A percentile compares a stretch with the other conserved stretches of the same genome.
Conservation (phyloP, 2,329 filamentous ascomycete species). For the Phaeomoniella chlamydospora region DNA sequence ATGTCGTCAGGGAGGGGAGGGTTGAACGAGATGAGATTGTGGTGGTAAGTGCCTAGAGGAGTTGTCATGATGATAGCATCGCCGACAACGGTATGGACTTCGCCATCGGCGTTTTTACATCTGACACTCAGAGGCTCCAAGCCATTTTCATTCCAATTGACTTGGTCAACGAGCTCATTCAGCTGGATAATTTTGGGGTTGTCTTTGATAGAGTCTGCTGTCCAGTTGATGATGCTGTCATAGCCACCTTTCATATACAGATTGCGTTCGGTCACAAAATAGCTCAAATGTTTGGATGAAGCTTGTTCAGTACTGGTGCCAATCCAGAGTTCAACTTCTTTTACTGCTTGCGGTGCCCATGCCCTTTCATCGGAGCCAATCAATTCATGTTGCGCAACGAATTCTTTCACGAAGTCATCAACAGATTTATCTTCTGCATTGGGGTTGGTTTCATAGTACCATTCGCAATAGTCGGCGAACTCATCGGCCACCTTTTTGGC, state of each 20-base stretch:
- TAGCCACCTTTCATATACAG: slow-evolving; percentile 32
- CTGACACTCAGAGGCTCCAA: not conserved
- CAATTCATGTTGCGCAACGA: slow-evolving; percentile 24
- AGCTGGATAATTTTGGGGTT: slow-evolving; percentile 20
- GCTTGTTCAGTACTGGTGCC: slow-evolving; percentile 26
- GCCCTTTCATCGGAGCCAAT: slow-evolving; percentile 25
- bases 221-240: slow-evolving; percentile 27
- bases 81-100: slow-evolving; percentile 14
- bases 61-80: slow-evolving; percentile 25
- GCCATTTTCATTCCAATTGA: slow-evolving; percentile 20
- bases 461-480: slow-evolving; percentile 26
- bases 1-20: slow-evolving; percentile 22
- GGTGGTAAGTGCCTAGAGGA: slow-evolving; percentile 23
- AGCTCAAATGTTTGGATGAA: slow-evolving; percentile 26
- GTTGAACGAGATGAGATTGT: slow-evolving; percentile 23
- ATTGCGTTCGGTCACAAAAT: slow-evolving; percentile 29
- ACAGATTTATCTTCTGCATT: slow-evolving; percentile 24
- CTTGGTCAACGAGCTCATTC: slow-evolving; percentile 22
- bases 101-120: slow-evolving; percentile 8
- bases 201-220: slow-evolving; percentile 20
- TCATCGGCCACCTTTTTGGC: slow-evolving; percentile 31
- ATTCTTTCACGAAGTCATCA: slow-evolving; percentile 24
- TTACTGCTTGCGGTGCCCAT: slow-evolving; percentile 28
- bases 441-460: slow-evolving; percentile 25
- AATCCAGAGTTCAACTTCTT: slow-evolving; percentile 29